Evolutionary conservation across 176 grass and related monocot genomes (phyloP), one percentile per base, ranked within the genome.

Genomic region (Thalia dealbata): DNA sequence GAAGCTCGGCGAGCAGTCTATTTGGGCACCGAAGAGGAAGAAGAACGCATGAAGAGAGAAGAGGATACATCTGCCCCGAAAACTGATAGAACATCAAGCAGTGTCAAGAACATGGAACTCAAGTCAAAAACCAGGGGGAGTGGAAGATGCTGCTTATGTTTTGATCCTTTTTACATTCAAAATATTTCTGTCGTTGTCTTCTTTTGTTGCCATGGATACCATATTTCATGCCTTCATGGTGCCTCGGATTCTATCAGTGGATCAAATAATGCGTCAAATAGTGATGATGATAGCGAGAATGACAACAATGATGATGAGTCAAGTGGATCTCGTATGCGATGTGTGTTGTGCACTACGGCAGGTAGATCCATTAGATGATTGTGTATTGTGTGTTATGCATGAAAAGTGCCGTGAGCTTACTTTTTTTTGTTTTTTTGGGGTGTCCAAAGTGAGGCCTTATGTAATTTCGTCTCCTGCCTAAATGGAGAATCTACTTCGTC

Each of bases 121-220:
- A 99, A 93, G 83, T 91, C 95, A 38, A 99, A 84, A 78, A 92
- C 95, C 0, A 91, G 90, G 64, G 89, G 95, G 22, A 83, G 90
- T 6, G 84, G 87, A 69, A 78, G 89, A 44, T 99, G 95, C 71
- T 99, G 95, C 73, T 65, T 99, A 64, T 99, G 95, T 75, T 91
- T 99, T 23, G 95, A 99, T 69, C 95, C 95, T 61, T 78, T 93
- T 64, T 81, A 87, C 8, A 88, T 84, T 25, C 87, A 93, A 78
- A 86, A 78, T 68, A 62, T 99, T 32, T 93, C 87, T 21, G 83
- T 88, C 19, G 84, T 99, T 10, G 74, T 90, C 35, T 99, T 99
- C 83, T 99, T 86, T 70, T 99, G 95, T 82, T 99, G 95, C 61
- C 95, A 99, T 55, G 85, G 87, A 6, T 99, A 99, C 66, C 95